Evolutionary conservation across 352 stramenopile species (phyloP), one percentile per base, ranked within the genome.

Genomic region (Phytophthora hibernalis): DNA sequence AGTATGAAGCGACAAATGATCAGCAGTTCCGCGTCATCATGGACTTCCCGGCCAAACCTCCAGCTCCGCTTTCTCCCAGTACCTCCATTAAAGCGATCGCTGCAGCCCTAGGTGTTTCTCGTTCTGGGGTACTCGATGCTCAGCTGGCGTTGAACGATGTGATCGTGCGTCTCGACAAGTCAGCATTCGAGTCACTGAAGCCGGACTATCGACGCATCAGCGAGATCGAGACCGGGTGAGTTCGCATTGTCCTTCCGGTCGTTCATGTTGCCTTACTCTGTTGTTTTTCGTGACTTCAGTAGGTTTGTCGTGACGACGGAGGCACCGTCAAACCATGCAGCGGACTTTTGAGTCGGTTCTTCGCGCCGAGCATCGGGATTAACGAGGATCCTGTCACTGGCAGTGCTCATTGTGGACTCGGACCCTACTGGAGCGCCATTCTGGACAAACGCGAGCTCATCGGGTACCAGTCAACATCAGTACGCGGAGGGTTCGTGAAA

Each of bases 381-480:
- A 71, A 91, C 54, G 94, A 98, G 76, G 94, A 98, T 63, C 91
- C 91, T 0, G 92, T 98, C 2, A 98, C 91, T 3, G 94, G 92
- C 9, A 96, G 82, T 30, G 87, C 92, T 4, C 92, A 98, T 65
- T 96, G 87, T 64, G 80, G 71, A 8, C 70, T 98, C 2, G 87
- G 76, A 3, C 79, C 87, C 3, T 97, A 97, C 61, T 98, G 91
- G 85, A 74, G 47, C 11, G 3, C 13, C 10, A 54, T 66, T 5
- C 33, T 82, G n/a, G 26, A 43, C 22, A 81, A 78, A 51, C 58
- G 13, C 3, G 60, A 31, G 22, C 57, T 84, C 2, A 26, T 31
- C 9, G 76, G 66, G 0, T 62, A 66, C 20, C 77, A 86, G 47
- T 53, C 54, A 9, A 72, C 69, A 15, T 53, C 65, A 2, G 20